phyloP scores from a whole-genome alignment of 2,329 filamentous ascomycete genomes.

The Ophiostoma pallidulum region DNA sequence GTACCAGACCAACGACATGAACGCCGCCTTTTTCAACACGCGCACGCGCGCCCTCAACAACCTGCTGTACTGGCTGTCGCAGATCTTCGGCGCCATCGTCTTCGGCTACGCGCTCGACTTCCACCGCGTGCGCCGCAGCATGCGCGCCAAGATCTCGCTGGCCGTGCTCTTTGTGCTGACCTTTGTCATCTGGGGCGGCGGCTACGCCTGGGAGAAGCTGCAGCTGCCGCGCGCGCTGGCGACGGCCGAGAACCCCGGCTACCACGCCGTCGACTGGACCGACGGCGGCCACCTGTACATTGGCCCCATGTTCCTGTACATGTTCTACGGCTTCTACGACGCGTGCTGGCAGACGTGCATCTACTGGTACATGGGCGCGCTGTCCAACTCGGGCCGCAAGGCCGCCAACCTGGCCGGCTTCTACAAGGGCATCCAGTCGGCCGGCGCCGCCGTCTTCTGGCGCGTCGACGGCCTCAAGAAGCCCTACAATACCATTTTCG shows the following conservation, averaged over 20 bases:
- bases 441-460: constrained; percentile 69
- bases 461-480: constrained; percentile 54
- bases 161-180: constrained; percentile 56
- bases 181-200: constrained; percentile 73
- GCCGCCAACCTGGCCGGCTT: constrained; percentile 73
- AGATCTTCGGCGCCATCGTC: constrained; percentile 65
- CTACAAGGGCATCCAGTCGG: constrained; percentile 60
- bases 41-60: constrained; percentile 67
- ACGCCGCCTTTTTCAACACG: constrained; percentile 60
- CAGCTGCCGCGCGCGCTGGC: constrained; percentile 42
- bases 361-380: constrained; percentile 93
- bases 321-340: constrained; percentile 85
- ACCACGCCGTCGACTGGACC: constrained; percentile 50
- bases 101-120: constrained; percentile 66
- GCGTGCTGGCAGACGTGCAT: constrained; percentile 82
- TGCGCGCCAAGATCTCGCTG: constrained; percentile 58
- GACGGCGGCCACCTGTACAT: constrained; percentile 49
- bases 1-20: constrained; percentile 62
- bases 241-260: constrained; percentile 16
- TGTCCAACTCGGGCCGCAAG: constrained; percentile 87
- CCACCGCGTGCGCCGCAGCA: constrained; percentile 47
- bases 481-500: constrained; percentile 64
- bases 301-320: constrained; percentile 79
- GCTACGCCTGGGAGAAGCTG: constrained; percentile 63
- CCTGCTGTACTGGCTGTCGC: constrained; percentile 67